Conservation (phyloP, 164 flowering plant genomes). For the Stephania japonica region DNA sequence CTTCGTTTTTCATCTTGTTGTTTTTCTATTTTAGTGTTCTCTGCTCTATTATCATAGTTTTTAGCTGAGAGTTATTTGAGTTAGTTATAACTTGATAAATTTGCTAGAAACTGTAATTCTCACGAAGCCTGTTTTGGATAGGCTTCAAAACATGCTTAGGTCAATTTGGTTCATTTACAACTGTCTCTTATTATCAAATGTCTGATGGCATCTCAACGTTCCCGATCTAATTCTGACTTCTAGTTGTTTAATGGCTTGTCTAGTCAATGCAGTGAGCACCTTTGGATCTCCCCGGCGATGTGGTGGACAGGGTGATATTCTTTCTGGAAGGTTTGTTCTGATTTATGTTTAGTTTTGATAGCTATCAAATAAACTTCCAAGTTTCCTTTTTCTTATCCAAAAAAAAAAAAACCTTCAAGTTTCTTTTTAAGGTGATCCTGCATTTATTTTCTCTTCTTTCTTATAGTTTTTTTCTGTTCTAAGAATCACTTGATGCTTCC, state of each 20-base stretch:
- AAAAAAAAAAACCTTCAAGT: not conserved
- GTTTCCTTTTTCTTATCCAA: not conserved
- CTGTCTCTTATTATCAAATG: not conserved
- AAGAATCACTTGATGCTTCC: not conserved
- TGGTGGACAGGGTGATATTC: conserved; percentile 99
- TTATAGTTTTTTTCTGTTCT: not conserved
- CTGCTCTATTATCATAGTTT: too few relatives aligned
- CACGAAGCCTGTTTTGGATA: not conserved
- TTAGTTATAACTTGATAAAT: too few relatives aligned
- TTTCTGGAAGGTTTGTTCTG: conserved; percentile 77
- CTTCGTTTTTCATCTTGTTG: conserved; percentile 6
- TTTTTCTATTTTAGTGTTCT: not conserved
- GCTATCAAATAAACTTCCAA: conserved; percentile 2
- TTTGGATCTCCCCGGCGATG: conserved; percentile 98
- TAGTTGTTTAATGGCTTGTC: conserved; percentile 12
- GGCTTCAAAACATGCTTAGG: not conserved
- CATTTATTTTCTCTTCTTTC: not conserved
- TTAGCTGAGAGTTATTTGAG: too few relatives aligned
- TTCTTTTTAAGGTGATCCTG: not conserved
- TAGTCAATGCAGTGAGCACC: conserved; percentile 71
- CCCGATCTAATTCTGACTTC: not conserved
- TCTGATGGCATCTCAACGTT: not conserved
- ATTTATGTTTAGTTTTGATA: not conserved
- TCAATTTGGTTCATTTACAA: not conserved
- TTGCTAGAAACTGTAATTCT: not conserved